These are phyloP conservation scores for Penicillium sp. DNA, from an alignment of 2,329 filamentous ascomycete genomes.

Conservation along the genomic window DNA sequence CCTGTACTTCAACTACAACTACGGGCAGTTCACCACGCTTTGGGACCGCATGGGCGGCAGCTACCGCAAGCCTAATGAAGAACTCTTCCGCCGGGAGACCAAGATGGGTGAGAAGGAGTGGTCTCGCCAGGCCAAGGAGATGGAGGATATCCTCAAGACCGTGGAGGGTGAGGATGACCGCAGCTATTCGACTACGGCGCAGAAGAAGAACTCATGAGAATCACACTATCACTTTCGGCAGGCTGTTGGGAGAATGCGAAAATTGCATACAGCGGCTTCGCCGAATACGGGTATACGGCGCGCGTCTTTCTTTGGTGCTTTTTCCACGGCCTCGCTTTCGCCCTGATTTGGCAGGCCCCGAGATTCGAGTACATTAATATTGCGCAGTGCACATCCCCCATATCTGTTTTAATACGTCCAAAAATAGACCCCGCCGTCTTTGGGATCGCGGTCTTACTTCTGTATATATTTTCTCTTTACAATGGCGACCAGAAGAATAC, in stretches of 20 bases:
- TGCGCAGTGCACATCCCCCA: slow-evolving; percentile 7
- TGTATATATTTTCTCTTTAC: slow-evolving; percentile 18
- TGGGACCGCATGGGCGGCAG: slow-evolving; percentile 87
- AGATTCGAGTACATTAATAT: slow-evolving; percentile 17
- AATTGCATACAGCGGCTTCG: neutral
- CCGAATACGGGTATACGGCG: neutral
- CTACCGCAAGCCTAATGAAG: slow-evolving; percentile 79
- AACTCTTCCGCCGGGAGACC: slow-evolving; percentile 75
- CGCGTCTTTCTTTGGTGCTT: neutral
- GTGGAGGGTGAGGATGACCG: slow-evolving; percentile 59
- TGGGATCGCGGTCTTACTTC: slow-evolving; percentile 4
- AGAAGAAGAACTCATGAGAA: slow-evolving; percentile 39
- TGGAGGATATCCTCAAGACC: slow-evolving; percentile 69
- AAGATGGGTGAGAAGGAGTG: slow-evolving; percentile 81
- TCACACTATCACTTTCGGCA: neutral
- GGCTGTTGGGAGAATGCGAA: neutral
- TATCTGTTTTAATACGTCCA: slow-evolving; percentile 17
- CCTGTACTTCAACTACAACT: slow-evolving; percentile 84
- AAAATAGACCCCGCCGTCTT: slow-evolving; percentile 1
- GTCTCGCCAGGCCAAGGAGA: slow-evolving; percentile 70
- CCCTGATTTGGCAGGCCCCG: neutral
- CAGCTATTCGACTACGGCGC: slow-evolving; percentile 34
- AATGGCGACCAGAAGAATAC: slow-evolving; percentile 14
- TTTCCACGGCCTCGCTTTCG: neutral
- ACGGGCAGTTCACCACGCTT: slow-evolving; percentile 87